A percentile compares a stretch with the other conserved stretches of the same genome.
These are phyloP conservation scores for Symbiodinium pilosum DNA, from an alignment of 73 alveolate genomes.

Conservation along the genomic window DNA sequence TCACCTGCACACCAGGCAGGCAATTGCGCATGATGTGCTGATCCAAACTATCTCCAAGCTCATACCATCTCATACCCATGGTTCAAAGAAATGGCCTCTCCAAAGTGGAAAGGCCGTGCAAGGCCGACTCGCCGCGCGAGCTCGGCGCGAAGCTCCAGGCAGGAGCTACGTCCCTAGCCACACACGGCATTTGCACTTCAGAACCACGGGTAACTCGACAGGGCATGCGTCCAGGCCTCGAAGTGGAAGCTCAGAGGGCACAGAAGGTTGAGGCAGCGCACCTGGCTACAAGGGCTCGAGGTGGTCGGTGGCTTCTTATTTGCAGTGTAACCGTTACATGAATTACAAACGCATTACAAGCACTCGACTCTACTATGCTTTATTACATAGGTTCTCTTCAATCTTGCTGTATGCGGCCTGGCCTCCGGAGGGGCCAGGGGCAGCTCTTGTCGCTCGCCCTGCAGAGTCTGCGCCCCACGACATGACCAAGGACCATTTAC, in stretches of 20 bases:
- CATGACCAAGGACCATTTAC: not conserved
- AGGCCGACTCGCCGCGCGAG: slow-evolving; percentile 41
- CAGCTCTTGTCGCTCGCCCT: not conserved
- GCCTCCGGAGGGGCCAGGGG: slow-evolving; percentile 13
- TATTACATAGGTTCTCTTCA: no score
- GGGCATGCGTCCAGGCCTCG: slow-evolving; percentile 14
- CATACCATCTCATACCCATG: not conserved
- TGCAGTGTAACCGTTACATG: no score
- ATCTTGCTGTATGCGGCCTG: no score
- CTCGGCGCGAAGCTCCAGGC: slow-evolving; percentile 64
- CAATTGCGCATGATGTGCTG: no score
- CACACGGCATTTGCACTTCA: not conserved
- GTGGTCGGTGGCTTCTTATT: no score
- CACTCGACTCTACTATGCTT: no score
- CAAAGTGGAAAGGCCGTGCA: slow-evolving; percentile 79
- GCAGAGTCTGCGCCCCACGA: not conserved
- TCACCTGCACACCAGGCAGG: slow-evolving; percentile 27
- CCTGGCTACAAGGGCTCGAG: no score
- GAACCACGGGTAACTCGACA: not conserved
- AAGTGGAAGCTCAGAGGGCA: slow-evolving; percentile 59
- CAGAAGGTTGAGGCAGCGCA: slow-evolving; percentile 52
- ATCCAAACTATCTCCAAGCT: not conserved
- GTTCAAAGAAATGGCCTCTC: slow-evolving; percentile 19
- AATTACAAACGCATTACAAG: no score
- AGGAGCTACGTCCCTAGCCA: slow-evolving; percentile 33